phyloP scores from a whole-genome alignment of 257 asterid genomes.

The Linaria vulgaris region DNA sequence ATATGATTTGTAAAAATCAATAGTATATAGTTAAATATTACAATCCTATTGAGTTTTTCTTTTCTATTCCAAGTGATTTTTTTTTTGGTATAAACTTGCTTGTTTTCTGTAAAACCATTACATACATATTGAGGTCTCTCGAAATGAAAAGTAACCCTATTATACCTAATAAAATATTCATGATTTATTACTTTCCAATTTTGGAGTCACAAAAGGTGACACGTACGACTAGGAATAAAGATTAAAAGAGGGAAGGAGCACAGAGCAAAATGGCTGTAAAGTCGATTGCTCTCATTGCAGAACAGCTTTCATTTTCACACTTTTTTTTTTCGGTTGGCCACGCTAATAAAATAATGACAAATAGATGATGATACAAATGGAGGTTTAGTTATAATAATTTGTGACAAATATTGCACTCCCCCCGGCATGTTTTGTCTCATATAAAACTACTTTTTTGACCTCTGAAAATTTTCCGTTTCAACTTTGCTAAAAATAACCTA shows the following conservation, averaged over 20 bases:
- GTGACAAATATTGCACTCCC: slow-evolving; percentile 15
- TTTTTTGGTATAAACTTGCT: no score
- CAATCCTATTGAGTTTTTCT: no score
- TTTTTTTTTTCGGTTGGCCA: slow-evolving; percentile 31
- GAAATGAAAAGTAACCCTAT: no score
- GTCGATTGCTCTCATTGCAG: slow-evolving; percentile 31
- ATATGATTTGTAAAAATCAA: no score
- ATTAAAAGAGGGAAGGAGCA: slow-evolving; percentile 23
- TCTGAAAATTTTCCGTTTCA: neutral
- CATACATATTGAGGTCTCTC: no score
- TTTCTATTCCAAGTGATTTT: no score
- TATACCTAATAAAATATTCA: no score
- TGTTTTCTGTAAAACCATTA: no score
- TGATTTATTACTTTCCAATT: no score
- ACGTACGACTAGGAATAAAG: slow-evolving; percentile 10
- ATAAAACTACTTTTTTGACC: slow-evolving; percentile 24
- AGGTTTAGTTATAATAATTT: slow-evolving; percentile 16
- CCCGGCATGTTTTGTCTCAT: slow-evolving; percentile 31
- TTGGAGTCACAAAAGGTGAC: no score
- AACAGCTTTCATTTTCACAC: slow-evolving; percentile 33
- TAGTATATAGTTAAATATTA: no score
- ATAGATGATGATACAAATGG: neutral
- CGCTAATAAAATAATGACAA: neutral
- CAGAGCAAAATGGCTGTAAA: slow-evolving; percentile 36
- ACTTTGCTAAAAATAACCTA: slow-evolving; percentile 1